These are phyloP conservation scores for Juncus inflexus DNA, from an alignment of 176 grass and related monocot species.

Conservation along the genomic window DNA sequence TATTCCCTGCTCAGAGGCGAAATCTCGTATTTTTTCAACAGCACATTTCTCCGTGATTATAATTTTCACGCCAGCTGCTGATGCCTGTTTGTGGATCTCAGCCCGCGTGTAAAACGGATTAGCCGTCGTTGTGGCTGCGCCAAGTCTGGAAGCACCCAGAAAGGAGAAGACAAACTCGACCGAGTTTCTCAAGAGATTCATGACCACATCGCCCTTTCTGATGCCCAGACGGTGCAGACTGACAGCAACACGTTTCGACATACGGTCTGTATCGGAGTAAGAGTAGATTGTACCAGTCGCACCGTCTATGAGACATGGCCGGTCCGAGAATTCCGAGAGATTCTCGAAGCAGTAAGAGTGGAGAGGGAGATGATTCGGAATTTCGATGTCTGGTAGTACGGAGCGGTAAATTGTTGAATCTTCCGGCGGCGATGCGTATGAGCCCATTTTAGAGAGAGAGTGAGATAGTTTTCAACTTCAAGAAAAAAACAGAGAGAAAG, in stretches of 20 bases:
- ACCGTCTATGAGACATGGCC: slow-evolving; percentile 78
- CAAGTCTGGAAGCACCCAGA: slow-evolving; percentile 56
- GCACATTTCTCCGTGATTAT: slow-evolving; percentile 76
- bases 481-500: not conserved
- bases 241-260: slow-evolving; percentile 40
- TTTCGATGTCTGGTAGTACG: slow-evolving; percentile 81
- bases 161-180: slow-evolving; percentile 78
- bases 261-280: slow-evolving; percentile 48
- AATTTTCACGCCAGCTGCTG: slow-evolving; percentile 34
- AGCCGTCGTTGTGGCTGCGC: slow-evolving; percentile 68
- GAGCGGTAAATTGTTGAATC: slow-evolving; percentile 63
- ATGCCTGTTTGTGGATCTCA: slow-evolving; percentile 84
- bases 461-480: not conserved
- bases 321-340: slow-evolving; percentile 10
- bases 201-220: slow-evolving; percentile 51
- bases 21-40: slow-evolving; percentile 58
- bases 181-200: slow-evolving; percentile 75
- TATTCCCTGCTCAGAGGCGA: slow-evolving; percentile 42
- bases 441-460: slow-evolving; percentile 42
- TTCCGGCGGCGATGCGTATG: slow-evolving; percentile 25
- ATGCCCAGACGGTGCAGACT: slow-evolving; percentile 49
- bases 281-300: slow-evolving; percentile 42
- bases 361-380: slow-evolving; percentile 57
- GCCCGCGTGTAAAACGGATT: slow-evolving; percentile 79
- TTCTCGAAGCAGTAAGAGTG: slow-evolving; percentile 84